Base-by-base conservation (phyloP, 208 protist species). In the Crithidia acanthocephali region DNA sequence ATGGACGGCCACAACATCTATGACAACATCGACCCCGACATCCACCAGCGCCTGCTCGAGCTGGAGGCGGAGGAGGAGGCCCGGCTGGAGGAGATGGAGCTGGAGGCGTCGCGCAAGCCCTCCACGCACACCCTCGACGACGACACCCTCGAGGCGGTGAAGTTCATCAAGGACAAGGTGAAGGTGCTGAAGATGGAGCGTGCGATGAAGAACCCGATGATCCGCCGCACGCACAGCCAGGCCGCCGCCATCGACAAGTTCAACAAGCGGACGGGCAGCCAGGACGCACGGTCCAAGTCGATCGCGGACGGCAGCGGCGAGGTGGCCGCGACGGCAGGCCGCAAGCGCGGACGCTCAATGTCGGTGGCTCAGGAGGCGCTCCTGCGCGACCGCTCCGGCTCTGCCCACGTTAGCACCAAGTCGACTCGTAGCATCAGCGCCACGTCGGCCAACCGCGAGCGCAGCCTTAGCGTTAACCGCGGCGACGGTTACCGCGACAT, bases 1-100 rank as follows among this genome's bases (percentile, higher is more conserved):
- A 97, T 99, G 85, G 96, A 99, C 74, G 99, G 99, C 51, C 98
- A 99, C 84, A 99, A 99, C 81, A 99, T 99, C 79, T 92, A 95
- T 44, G 99, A 99, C 86, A 99, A 98, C 79, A 95, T 99, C 63
- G 99, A 99, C 79, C 98, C 98, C 13, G 99, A 99, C 40, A 99
- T 99, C 83, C 86, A 97, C 60, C 81, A 97, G 65, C 87, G 87
- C 40, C 80, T 98, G 11, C 48, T 95, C 22, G 92, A 97, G 81
- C 78, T 98, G 32, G 93, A 98, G 80, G 92, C 93, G 11, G 95
- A 99, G 78, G 94, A 99, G 74, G 89, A 97, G 63, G 81, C 87
- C 28, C 88, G 89, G 57, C 76, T 98, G 16, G 88, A 96, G 62
- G 83, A 98, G 75, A 68, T 98, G 11, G 97, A 98, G 76, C 76